Evolutionary conservation across 208 protist genomes (phyloP).

Genomic region (Wallacemonas sp.): DNA sequence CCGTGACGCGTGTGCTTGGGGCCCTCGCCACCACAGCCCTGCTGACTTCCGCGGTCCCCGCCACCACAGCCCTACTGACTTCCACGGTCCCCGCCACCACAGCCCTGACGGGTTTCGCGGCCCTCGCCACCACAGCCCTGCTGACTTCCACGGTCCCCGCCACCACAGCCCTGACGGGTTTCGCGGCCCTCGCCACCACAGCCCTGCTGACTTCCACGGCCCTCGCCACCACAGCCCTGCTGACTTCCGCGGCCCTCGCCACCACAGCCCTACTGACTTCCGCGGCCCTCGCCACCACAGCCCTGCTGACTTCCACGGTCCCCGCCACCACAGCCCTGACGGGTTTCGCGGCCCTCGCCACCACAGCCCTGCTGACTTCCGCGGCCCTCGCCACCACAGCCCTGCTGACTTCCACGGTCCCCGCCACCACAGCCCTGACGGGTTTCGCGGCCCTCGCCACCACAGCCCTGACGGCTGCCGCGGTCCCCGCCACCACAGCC

Average conservation of each 20-base stretch:
- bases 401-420: not conserved
- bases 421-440: constrained; percentile 46
- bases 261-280: not conserved
- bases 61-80: not conserved
- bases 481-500: not conserved
- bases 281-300: not conserved
- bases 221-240: too few relatives aligned
- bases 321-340: not conserved
- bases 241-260: not conserved
- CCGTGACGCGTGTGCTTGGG: not conserved
- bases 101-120: not conserved
- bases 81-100: not conserved
- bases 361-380: not conserved
- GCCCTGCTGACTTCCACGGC: not conserved
- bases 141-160: not conserved
- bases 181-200: not conserved
- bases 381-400: not conserved
- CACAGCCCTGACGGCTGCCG: constrained; percentile 19
- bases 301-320: not conserved
- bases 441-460: constrained; percentile 62
- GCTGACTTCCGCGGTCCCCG: not conserved
- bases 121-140: not conserved
- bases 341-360: not conserved
- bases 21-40: not conserved
- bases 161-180: not conserved